Evolutionary conservation across 2,329 filamentous ascomycete species (phyloP), one percentile per base, ranked within the genome.

Genomic region (Parastagonospora avenae): DNA sequence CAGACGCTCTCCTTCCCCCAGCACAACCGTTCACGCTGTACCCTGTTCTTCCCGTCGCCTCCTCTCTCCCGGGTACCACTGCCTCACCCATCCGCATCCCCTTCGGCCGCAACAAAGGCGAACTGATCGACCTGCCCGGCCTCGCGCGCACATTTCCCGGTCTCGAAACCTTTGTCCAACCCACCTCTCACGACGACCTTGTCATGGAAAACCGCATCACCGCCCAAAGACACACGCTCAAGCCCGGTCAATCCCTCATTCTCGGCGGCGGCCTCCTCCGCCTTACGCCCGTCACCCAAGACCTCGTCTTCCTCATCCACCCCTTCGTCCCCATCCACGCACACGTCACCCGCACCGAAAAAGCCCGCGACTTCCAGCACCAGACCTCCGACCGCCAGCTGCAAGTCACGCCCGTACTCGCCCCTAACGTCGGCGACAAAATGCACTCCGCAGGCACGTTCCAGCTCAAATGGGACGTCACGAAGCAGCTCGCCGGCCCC

Each of bases 41-140:
- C 64, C 93, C 93, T 4, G 79, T 85, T 12, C 92, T 97, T 83
- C 93, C 93, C 1, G 76, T 95, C 9, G 89, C 96, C 1, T 96
- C 92, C 0, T 83, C 90, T 4, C 80, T 97, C 2, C 91, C 94
- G 0, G 94, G 95, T 8, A 99, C 94, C 0, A 99, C 94, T 1
- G 94, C 92, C 2, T 96, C 92, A 0, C 94, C 94, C 0, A 97
- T 99, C 61, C 88, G 94, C 27, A 85, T 97, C 14, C 91, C 92
- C 0, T 99, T 94, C 68, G 92, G 92, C 39, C 85, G 85, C 52
- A 89, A 90, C 19, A 89, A 85, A 65, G 94, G 94, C 48, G 95
- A 99, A 72, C 80, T 99, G 30, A 91, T 99, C 63, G 94, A 99
- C 70, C 81, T 99, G 11, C 94, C 94, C 0, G 94, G 94, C 0